Conservation (phyloP, 345 rosid genomes). For the Eucalyptus camaldulensis region DNA sequence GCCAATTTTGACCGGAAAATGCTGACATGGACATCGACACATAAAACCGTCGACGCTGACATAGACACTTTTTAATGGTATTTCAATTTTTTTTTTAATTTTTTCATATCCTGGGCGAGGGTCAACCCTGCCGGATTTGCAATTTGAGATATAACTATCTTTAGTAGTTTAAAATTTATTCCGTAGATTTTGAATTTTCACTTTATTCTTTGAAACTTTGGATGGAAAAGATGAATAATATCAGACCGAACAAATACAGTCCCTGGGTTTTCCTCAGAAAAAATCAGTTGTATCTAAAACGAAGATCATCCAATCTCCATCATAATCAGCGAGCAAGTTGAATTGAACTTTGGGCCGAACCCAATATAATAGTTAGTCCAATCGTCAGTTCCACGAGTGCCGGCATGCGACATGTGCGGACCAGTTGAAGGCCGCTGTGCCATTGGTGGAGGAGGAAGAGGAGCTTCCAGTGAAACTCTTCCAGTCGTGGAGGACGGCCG, state of each 20-base stretch:
- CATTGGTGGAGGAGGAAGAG: not conserved
- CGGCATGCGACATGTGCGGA: not conserved
- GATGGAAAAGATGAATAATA: not conserved
- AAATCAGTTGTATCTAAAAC: not conserved
- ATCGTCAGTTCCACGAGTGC: not conserved
- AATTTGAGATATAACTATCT: not conserved
- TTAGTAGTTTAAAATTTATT: too few species aligned
- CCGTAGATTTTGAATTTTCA: not conserved
- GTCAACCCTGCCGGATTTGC: too few species aligned
- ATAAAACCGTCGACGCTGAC: rapidly evolving
- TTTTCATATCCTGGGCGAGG: too few species aligned
- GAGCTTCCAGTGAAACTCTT: conserved; percentile 9
- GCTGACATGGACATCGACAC: too few species aligned
- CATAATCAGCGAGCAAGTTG: not conserved
- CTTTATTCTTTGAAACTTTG: not conserved
- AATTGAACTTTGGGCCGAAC: not conserved
- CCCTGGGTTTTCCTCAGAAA: not conserved
- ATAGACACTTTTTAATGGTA: too few species aligned
- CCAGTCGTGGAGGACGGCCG: conserved; percentile 45
- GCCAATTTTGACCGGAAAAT: too few species aligned
- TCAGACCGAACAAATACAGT: not conserved
- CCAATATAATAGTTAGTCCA: not conserved
- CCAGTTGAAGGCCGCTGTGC: not conserved
- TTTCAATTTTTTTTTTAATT: too few species aligned
- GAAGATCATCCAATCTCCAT: not conserved